These are phyloP conservation scores for Symbiotaphrina buchneri DNA, from an alignment of 495 filamentous ascomycete genomes.

Conservation along the genomic window DNA sequence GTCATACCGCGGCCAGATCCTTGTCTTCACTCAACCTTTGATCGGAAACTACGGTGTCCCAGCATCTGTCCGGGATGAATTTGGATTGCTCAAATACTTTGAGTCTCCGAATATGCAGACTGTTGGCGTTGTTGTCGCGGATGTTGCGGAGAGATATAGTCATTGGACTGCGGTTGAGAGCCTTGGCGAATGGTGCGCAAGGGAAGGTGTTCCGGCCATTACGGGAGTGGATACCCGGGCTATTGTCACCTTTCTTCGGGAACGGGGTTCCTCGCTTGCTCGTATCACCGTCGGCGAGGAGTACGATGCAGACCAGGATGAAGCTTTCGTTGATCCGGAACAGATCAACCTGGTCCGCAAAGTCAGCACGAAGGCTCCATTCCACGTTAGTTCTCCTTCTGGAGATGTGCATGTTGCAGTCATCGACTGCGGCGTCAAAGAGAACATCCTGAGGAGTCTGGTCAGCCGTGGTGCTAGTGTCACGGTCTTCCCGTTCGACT, in stretches of 20 bases:
- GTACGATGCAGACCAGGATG: slow-evolving; percentile 96
- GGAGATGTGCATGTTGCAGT: slow-evolving; percentile 81
- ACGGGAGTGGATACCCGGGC: slow-evolving; percentile 91
- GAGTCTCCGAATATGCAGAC: slow-evolving; percentile 95
- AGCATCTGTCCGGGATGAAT: slow-evolving; percentile 48
- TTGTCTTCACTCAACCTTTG: slow-evolving; percentile 95
- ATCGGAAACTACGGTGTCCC: slow-evolving; percentile 98
- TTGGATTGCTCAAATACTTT: slow-evolving; percentile 74
- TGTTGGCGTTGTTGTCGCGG: slow-evolving; percentile 82
- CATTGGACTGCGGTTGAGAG: slow-evolving; percentile 98
- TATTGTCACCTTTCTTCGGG: slow-evolving; percentile 86
- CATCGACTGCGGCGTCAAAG: slow-evolving; percentile 96
- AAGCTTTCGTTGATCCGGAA: slow-evolving; percentile 84
- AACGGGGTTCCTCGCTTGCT: slow-evolving; percentile 88
- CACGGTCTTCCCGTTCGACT: slow-evolving; percentile 88
- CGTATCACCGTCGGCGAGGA: slow-evolving; percentile 92
- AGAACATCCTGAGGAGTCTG: slow-evolving; percentile 91
- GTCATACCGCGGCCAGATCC: slow-evolving; percentile 94
- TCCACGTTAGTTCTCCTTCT: slow-evolving; percentile 62
- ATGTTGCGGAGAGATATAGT: slow-evolving; percentile 80
- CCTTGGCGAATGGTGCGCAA: slow-evolving; percentile 78
- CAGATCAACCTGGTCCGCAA: slow-evolving; percentile 89
- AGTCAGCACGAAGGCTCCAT: slow-evolving; percentile 93
- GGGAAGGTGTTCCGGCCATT: slow-evolving; percentile 90
- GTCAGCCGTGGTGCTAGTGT: slow-evolving; percentile 72